Conservation (phyloP, 1,139 yeast genomes). For the Blastobotrys persicus region DNA sequence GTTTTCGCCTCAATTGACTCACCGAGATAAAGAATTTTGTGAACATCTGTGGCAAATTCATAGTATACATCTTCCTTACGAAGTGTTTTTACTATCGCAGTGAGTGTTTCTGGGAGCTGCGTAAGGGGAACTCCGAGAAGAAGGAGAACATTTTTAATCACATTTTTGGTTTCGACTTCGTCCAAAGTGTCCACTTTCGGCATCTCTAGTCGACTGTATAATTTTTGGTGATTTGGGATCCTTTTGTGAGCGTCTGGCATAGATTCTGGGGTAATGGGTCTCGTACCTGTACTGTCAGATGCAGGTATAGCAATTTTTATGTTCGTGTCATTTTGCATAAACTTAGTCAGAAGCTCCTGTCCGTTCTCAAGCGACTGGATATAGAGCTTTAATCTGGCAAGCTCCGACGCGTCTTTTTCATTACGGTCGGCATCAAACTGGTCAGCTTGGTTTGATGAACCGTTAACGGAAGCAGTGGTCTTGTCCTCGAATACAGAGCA, state of each 20-base stretch:
- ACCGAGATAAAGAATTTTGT: slow-evolving; percentile 28
- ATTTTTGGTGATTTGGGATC: slow-evolving; percentile 9
- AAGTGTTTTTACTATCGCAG: slow-evolving; percentile 32
- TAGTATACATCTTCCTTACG: slow-evolving; percentile 32
- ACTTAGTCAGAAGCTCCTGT: slow-evolving; percentile 5
- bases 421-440: slow-evolving; percentile 6
- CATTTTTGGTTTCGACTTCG: slow-evolving; percentile 33
- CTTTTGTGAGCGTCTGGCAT: slow-evolving; percentile 14
- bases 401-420: background rate
- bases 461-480: background rate
- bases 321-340: background rate
- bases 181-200: slow-evolving; percentile 30
- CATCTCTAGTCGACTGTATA: slow-evolving; percentile 29
- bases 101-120: slow-evolving; percentile 32
- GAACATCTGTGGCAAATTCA: slow-evolving; percentile 35
- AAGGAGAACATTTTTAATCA: slow-evolving; percentile 33
- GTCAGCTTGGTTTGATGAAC: too few species aligned
- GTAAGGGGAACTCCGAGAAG: slow-evolving; percentile 35
- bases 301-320: background rate
- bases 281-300: background rate
- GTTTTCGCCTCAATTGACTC: slow-evolving; percentile 13
- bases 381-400: slow-evolving; percentile 9
- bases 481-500: too few species aligned
- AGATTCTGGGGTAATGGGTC: slow-evolving; percentile 11
- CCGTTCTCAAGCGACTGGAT: slow-evolving; percentile 6